Percentiles rank a stretch among this genome's conserved stretches.
Evolutionary conservation across 1,284 basidiomycete genomes (phyloP).

Genomic region (Austroboletus novae-zelandiae): DNA sequence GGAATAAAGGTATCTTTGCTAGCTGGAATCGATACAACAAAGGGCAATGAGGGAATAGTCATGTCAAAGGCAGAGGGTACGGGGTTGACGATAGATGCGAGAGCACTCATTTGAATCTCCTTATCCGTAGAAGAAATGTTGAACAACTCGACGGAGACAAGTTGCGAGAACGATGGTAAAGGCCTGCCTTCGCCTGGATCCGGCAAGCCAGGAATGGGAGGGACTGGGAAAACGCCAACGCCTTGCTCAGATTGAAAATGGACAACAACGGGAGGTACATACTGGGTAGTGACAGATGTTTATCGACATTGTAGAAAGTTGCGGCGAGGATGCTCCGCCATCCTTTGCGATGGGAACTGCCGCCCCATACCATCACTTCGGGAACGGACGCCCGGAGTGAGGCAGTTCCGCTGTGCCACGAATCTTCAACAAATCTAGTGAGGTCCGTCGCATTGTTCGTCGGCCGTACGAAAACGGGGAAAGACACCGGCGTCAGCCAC

Average conservation of each 20-base stretch:
- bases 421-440: conserved; percentile 50
- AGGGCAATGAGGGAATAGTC: conserved; percentile 55
- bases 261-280: conserved; percentile 28
- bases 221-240: conserved; percentile 43
- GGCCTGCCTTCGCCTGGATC: conserved; percentile 49
- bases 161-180: conserved; percentile 53
- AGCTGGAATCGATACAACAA: conserved; percentile 49
- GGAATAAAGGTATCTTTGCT: conserved; percentile 33
- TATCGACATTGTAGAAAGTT: conserved; percentile 44
- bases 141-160: conserved; percentile 61
- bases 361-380: conserved; percentile 50
- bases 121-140: conserved; percentile 46
- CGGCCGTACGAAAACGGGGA: conserved; percentile 52
- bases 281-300: conserved; percentile 52
- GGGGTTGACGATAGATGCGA: conserved; percentile 61
- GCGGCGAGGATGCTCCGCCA: conserved; percentile 52
- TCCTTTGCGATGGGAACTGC: conserved; percentile 38
- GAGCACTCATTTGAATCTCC: conserved; percentile 47
- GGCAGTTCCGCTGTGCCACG: conserved; percentile 56
- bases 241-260: conserved; percentile 4
- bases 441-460: conserved; percentile 51
- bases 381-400: conserved; percentile 43
- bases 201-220: conserved; percentile 62
- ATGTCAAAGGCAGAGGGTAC: conserved; percentile 46
- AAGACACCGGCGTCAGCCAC: conserved; percentile 59